These are phyloP conservation scores for Suaeda aralocaspica DNA, from an alignment of 148 eudicot species.

Conservation along the genomic window DNA sequence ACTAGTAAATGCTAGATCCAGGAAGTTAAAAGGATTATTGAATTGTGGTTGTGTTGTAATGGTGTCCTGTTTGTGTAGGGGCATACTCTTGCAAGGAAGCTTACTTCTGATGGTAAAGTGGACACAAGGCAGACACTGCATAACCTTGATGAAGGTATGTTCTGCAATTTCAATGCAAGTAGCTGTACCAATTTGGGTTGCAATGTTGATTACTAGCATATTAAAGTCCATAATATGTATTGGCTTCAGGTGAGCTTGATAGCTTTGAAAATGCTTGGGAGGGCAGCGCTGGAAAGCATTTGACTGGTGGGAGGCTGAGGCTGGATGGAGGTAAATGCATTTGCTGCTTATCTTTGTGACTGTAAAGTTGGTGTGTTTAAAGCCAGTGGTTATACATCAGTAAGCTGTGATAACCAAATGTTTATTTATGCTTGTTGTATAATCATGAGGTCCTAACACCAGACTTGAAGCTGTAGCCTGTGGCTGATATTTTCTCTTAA, in stretches of 20 bases:
- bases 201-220: conserved; percentile 6
- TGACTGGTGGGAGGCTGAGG: conserved; percentile 57
- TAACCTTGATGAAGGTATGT: conserved; percentile 71
- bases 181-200: background rate
- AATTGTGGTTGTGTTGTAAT: conserved; percentile 1
- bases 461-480: too few relatives aligned
- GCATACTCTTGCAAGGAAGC: conserved; percentile 74
- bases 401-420: background rate
- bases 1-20: too few relatives aligned
- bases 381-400: background rate
- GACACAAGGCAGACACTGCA: conserved; percentile 75
- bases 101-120: conserved; percentile 81
- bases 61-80: conserved; percentile 43
- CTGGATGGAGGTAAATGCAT: conserved; percentile 27
- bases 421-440: background rate
- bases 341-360: background rate
- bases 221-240: conserved; percentile 5
- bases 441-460: too few relatives aligned
- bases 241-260: conserved; percentile 55
- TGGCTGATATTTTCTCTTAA: too few relatives aligned
- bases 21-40: background rate
- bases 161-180: background rate
- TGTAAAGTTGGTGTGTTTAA: conserved; percentile 6
- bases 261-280: conserved; percentile 88
- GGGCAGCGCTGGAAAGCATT: conserved; percentile 60